Base-by-base conservation (phyloP, 1,139 yeast species). In the Hanseniaspora uvarum region DNA sequence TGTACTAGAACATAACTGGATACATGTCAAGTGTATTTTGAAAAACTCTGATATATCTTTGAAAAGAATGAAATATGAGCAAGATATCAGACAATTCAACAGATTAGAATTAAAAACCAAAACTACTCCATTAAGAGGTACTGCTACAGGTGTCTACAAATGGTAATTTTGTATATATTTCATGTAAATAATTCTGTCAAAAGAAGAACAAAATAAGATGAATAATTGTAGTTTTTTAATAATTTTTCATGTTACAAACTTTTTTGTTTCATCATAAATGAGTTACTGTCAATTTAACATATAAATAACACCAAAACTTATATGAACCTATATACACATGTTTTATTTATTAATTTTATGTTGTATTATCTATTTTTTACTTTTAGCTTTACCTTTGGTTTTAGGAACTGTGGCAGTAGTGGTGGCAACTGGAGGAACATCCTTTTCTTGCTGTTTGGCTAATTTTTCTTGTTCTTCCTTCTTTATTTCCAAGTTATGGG, bases 1-100 rank as follows among this genome's bases (percentile, higher is more conserved):
- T 65, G 70, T 85, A 53, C 77, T 86, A 53, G 77, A 75, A 43
- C 94, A 86, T 65, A 80, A 84, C 59, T 83, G 78, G 66, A 79
- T 87, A 55, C 96, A 92, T 67, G 79, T 89, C 49, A 81, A 84
- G 69, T 87, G 86, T 53, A 75, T 89, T 58, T 73, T 89, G 59
- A 83, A 81, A 66, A 75, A 85, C 7, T 72, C 75, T 46, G 78
- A 79, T 61, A 63, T 69, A 36, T 83, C 94, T 23, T 72, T 72
- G 62, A 68, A 70, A 56, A 77, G 94, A 68, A 66, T 79, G 57
- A 77, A 72, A 21, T 80, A 80, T 75, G 89, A 84, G 63, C 69
- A 71, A 56, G 67, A 72, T 52, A 70, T 73, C 57, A 75, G 74
- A 59, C 69, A 71, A 52, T 60, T 65, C 50, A 67, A 63, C 46